These are phyloP conservation scores for Diplodia seriata DNA, from an alignment of 2,329 filamentous ascomycete species.

Conservation along the genomic window DNA sequence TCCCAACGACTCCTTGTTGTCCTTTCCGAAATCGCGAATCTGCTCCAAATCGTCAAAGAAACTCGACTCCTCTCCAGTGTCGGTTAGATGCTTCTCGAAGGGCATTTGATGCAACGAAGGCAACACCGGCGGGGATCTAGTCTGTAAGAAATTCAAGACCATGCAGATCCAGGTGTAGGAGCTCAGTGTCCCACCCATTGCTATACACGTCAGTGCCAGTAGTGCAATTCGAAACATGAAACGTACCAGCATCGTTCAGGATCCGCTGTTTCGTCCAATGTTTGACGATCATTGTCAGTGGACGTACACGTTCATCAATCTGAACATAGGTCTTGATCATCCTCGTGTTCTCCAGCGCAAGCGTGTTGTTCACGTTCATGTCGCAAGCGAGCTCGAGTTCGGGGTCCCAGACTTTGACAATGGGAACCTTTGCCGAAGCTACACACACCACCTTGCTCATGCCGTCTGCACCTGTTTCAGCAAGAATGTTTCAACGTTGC, in stretches of 20 bases:
- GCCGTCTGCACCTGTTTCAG: constrained; percentile 69
- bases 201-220: constrained; percentile 56
- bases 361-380: constrained; percentile 98
- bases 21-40: constrained; percentile 74
- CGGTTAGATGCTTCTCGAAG: constrained; percentile 65
- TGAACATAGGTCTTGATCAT: constrained; percentile 98
- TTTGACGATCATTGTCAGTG: constrained; percentile 95
- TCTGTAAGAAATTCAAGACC: constrained; percentile 95
- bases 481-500: constrained; percentile 18
- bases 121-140: constrained; percentile 80
- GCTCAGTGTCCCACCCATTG: constrained; percentile 90
- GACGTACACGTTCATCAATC: constrained; percentile 87
- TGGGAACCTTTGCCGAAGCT: constrained; percentile 92
- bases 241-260: constrained; percentile 93
- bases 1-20: constrained; percentile 82
- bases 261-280: constrained; percentile 94
- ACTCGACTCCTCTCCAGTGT: constrained; percentile 71
- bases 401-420: constrained; percentile 98
- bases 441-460: constrained; percentile 98
- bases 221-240: constrained; percentile 12
- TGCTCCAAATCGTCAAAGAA: constrained; percentile 88
- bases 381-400: constrained; percentile 89
- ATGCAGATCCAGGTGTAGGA: constrained; percentile 99
- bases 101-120: constrained; percentile 81
- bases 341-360: constrained; percentile 92